Conservation (phyloP, 1,284 basidiomycete genomes). For the Pyrrhoderma lamaoense region DNA sequence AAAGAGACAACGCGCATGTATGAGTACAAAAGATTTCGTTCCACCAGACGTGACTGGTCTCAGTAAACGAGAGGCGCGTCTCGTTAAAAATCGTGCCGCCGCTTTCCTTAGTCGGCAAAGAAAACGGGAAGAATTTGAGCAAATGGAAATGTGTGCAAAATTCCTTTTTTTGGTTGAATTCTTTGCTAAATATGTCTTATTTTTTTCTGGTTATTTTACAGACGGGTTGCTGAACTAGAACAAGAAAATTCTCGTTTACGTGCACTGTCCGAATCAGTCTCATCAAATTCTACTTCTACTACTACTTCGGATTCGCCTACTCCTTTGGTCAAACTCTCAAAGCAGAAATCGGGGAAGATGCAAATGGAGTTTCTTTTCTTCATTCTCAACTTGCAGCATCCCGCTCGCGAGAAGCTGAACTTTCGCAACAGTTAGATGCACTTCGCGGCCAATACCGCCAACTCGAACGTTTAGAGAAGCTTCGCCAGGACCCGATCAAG, state of each 20-base stretch:
- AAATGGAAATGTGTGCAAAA: conserved; percentile 71
- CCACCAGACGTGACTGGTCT: conserved; percentile 85
- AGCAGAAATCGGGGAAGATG: too few relatives aligned
- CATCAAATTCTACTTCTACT: conserved; percentile 10
- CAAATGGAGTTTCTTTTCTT: conserved; percentile 44
- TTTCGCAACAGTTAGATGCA: conserved; percentile 51
- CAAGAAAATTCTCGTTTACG: conserved; percentile 68
- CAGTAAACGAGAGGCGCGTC: conserved; percentile 81
- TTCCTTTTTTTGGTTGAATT: conserved; percentile 12
- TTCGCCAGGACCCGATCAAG: conserved; percentile 2
- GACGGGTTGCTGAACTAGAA: conserved; percentile 58
- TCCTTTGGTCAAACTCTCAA: too few relatives aligned
- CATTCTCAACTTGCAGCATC: conserved; percentile 56
- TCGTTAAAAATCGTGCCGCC: conserved; percentile 88
- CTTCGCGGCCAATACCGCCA: conserved; percentile 10
- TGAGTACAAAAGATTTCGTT: conserved; percentile 72
- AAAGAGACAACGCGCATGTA: conserved; percentile 41
- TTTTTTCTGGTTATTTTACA: conserved; percentile 11
- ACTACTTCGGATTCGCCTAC: too few relatives aligned
- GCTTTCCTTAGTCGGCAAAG: conserved; percentile 86
- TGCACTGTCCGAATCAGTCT: conserved; percentile 35
- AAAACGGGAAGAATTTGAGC: conserved; percentile 88
- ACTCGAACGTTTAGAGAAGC: neutral
- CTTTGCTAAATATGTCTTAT: too few relatives aligned
- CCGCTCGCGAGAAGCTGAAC: conserved; percentile 56